These are phyloP conservation scores for Kodamaea derodonti DNA, from an alignment of 1,139 yeast genomes.

Conservation along the genomic window DNA sequence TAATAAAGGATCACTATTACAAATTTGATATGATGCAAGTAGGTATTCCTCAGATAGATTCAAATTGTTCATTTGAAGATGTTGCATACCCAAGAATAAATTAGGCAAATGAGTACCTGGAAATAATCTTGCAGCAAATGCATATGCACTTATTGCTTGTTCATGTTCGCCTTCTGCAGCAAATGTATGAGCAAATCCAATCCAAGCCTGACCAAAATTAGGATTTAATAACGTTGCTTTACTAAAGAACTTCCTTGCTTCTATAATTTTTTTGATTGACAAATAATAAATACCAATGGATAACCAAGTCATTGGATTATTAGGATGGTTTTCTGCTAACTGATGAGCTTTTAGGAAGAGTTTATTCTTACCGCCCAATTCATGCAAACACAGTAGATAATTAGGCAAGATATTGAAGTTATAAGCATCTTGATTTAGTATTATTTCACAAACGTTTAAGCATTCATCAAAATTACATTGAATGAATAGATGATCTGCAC, in stretches of 20 bases:
- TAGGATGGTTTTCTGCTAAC: constrained; percentile 81
- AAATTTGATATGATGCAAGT: constrained; percentile 67
- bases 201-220: constrained; percentile 94
- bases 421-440: constrained; percentile 60
- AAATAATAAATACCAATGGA: constrained; percentile 90
- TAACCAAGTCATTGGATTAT: constrained; percentile 82
- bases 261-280: constrained; percentile 66
- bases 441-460: constrained; percentile 64
- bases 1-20: constrained; percentile 80
- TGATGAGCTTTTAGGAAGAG: constrained; percentile 80
- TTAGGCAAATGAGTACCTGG: constrained; percentile 94
- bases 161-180: constrained; percentile 98
- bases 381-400: constrained; percentile 82
- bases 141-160: constrained; percentile 95
- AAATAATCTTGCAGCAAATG: constrained; percentile 89
- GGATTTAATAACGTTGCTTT: constrained; percentile 89
- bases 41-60: constrained; percentile 85
- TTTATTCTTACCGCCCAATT: constrained; percentile 77
- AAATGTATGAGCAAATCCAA: constrained; percentile 97
- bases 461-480: constrained; percentile 84
- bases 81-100: constrained; percentile 93
- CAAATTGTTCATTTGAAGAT: constrained; percentile 79
- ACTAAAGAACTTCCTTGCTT: constrained; percentile 83
- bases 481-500: constrained; percentile 69
- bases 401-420: constrained; percentile 74